Percentiles rank a stretch among this genome's conserved stretches.
Evolutionary conservation across 2,329 filamentous ascomycete species (phyloP).

Genomic region (Sporothrix inflata): DNA sequence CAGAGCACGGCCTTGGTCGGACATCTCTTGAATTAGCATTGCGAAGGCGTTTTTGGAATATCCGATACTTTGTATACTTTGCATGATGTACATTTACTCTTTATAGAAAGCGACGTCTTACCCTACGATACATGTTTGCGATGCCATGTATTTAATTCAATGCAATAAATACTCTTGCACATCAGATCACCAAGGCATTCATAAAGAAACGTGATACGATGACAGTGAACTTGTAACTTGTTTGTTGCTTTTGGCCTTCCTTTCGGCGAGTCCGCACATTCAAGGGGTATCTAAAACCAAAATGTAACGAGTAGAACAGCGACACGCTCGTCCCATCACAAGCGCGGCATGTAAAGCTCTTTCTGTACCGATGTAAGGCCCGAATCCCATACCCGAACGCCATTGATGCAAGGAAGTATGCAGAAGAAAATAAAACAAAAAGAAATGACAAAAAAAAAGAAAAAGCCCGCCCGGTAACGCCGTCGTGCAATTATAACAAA

Average conservation of each 20-base stretch:
- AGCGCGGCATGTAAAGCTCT: background rate
- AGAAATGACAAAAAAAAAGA: background rate
- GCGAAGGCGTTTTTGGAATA: conserved; percentile 17
- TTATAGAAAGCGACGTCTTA: background rate
- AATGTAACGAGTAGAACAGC: background rate
- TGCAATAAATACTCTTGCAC: background rate
- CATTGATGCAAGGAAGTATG: conserved; percentile 6
- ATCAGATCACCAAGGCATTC: background rate
- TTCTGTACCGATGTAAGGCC: background rate
- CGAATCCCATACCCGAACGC: conserved; percentile 7
- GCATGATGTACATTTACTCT: background rate
- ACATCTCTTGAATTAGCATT: background rate
- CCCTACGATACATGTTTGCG: background rate
- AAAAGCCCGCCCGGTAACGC: background rate
- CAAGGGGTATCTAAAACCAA: conserved; percentile 18
- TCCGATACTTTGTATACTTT: background rate
- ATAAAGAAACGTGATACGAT: background rate
- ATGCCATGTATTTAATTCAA: background rate
- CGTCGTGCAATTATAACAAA: background rate
- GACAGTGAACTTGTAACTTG: background rate
- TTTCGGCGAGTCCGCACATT: conserved; percentile 19
- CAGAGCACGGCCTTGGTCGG: background rate
- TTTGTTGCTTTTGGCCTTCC: conserved; percentile 3
- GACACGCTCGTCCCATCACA: background rate
- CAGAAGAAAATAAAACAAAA: background rate